A percentile compares a stretch with the other conserved stretches of the same genome.
These are phyloP conservation scores for Cucumis sativus DNA, from an alignment of 306 rosid species.

Conservation along the genomic window Cucumber_9930_V3 NC_026658.2:16561501-16562000, in stretches of 20 bases:
- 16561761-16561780: no score
- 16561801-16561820: no score
- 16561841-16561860: background rate
- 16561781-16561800: background rate
- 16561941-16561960: background rate
- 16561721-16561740: background rate
- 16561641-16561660: background rate
- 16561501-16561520: no score
- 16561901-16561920: background rate
- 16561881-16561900: background rate
- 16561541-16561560: background rate
- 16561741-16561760: background rate
- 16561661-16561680: background rate
- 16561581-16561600: background rate
- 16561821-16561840: background rate
- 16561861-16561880: background rate
- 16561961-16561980: background rate
- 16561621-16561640: background rate
- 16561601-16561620: background rate
- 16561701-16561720: background rate
- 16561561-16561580: background rate
- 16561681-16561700: background rate
- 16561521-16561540: no score
- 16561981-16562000: background rate
- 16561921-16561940: background rate